phyloP scores from a whole-genome alignment of 2,329 filamentous ascomycete genomes.

The Aspergillus latus region DNA sequence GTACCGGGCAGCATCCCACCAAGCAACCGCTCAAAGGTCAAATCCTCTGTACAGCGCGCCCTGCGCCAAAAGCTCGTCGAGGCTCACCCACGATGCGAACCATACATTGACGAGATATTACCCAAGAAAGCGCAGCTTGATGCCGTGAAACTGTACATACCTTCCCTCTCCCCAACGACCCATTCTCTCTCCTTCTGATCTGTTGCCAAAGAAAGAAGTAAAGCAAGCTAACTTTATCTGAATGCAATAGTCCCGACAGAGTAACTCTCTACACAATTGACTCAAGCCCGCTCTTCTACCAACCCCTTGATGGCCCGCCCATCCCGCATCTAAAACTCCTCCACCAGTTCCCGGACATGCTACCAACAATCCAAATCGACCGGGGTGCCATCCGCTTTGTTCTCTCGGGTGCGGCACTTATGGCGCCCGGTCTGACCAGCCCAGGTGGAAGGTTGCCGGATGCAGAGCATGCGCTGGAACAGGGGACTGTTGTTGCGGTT shows the following conservation, averaged over 20 bases:
- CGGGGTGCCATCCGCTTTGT: slow-evolving; percentile 96
- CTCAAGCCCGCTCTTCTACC: slow-evolving; percentile 80
- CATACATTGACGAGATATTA: slow-evolving; percentile 88
- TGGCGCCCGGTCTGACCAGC: slow-evolving; percentile 91
- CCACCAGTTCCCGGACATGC: slow-evolving; percentile 82
- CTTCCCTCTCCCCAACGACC: not conserved
- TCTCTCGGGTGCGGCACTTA: slow-evolving; percentile 85
- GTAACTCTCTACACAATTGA: slow-evolving; percentile 85
- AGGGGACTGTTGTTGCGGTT: slow-evolving; percentile 82
- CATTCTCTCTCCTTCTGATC: not conserved
- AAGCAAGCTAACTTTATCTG: slow-evolving; percentile 7
- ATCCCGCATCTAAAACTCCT: slow-evolving; percentile 87
- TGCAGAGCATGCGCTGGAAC: slow-evolving; percentile 62
- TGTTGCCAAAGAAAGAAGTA: not conserved
- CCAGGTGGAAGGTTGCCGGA: slow-evolving; percentile 76
- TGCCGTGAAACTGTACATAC: slow-evolving; percentile 74
- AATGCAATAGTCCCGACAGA: slow-evolving; percentile 66
- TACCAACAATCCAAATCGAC: slow-evolving; percentile 86
- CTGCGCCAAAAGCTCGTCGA: slow-evolving; percentile 80
- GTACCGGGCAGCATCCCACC: slow-evolving; percentile 62
- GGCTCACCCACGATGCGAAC: slow-evolving; percentile 80
- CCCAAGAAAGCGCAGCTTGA: slow-evolving; percentile 92
- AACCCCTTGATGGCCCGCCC: slow-evolving; percentile 73
- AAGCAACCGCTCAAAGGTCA: slow-evolving; percentile 90
- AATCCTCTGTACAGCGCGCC: slow-evolving; percentile 87